Evolutionary conservation across 148 eudicot species (phyloP).

Genomic region (Rheum nobile): DNA sequence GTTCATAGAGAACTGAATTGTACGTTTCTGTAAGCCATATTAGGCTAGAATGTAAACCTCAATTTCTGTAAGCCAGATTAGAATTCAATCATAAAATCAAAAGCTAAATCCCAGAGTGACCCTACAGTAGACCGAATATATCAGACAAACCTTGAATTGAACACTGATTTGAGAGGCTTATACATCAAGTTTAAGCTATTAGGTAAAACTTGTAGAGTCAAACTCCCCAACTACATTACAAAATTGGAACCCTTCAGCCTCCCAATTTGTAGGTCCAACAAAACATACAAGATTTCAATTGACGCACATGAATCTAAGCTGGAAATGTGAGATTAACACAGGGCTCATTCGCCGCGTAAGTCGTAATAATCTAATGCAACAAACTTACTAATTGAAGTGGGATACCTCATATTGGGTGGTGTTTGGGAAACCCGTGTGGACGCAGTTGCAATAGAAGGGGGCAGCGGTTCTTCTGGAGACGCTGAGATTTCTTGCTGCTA

Average conservation of each 20-base stretch:
- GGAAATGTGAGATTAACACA: not conserved
- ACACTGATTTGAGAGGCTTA: not conserved
- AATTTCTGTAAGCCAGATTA: not conserved
- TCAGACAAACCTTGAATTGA: not conserved
- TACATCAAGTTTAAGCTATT: not conserved
- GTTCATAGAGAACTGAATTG: too few relatives aligned
- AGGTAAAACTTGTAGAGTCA: not conserved
- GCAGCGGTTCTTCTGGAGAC: slow-evolving; percentile 5
- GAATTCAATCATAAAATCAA: not conserved
- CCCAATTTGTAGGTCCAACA: too few relatives aligned
- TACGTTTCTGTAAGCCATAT: too few relatives aligned
- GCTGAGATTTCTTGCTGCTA: slow-evolving; percentile 12
- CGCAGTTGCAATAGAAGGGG: slow-evolving; percentile 28
- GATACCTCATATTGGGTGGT: slow-evolving; percentile 70
- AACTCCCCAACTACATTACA: too few relatives aligned
- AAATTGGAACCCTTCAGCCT: not conserved
- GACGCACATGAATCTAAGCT: too few relatives aligned
- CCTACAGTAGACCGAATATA: not conserved
- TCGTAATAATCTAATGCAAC: too few relatives aligned
- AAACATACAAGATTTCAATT: too few relatives aligned
- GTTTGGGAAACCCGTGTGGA: slow-evolving; percentile 29
- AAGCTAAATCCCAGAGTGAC: not conserved
- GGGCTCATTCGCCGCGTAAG: not conserved
- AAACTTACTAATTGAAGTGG: not conserved
- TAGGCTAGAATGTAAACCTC: not conserved